Percentiles rank a stretch among this genome's conserved stretches.
These are phyloP conservation scores for Leptographium lundbergii DNA, from an alignment of 2,329 filamentous ascomycete species.

Conservation along the genomic window DNA sequence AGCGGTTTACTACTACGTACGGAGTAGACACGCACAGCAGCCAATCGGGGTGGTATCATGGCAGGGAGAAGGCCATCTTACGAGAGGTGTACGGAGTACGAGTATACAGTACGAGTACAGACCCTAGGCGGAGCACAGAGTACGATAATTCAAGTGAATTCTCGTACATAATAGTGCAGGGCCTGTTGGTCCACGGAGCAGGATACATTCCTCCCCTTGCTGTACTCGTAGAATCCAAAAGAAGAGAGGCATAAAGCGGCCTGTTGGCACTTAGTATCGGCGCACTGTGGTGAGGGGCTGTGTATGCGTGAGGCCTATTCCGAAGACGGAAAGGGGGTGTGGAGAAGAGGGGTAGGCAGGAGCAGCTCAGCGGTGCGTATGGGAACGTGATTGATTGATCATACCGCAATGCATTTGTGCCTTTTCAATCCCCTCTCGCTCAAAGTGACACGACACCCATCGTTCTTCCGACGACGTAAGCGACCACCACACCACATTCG, in stretches of 20 bases:
- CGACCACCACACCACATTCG: neutral
- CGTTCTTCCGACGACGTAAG: neutral
- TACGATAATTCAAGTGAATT: neutral
- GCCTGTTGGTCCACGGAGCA: neutral
- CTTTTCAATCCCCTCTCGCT: neutral
- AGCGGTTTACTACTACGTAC: neutral
- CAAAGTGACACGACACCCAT: neutral
- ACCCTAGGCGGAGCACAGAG: neutral
- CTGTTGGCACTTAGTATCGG: neutral
- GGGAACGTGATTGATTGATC: neutral
- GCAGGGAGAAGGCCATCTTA: neutral
- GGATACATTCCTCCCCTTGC: neutral
- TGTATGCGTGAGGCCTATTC: neutral
- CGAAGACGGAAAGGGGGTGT: conserved; percentile 2
- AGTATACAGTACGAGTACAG: neutral
- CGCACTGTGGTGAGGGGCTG: neutral
- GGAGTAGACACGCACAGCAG: neutral
- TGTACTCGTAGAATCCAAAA: neutral
- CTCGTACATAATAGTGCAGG: neutral
- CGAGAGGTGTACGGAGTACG: neutral
- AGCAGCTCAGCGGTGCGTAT: neutral
- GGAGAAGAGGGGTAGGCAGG: neutral
- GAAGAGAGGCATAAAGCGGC: neutral
- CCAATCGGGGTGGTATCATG: neutral
- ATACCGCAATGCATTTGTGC: neutral